phyloP scores from a whole-genome alignment of 1,284 basidiomycete genomes.

The Testicularia cyperi region DNA sequence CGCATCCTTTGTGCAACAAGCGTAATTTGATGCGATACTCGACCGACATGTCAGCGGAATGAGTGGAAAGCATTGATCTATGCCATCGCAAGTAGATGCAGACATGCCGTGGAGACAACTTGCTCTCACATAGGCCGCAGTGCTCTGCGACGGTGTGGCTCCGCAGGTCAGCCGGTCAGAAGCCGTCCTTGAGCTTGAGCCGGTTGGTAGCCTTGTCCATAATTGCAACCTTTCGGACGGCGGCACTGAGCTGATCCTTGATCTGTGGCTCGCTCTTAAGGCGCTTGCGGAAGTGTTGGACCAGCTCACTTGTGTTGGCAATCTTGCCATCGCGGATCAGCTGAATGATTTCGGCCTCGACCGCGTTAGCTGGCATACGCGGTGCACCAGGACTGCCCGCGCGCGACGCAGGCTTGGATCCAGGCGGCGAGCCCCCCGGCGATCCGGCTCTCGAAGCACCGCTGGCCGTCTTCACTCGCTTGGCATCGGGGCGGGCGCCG shows the following conservation, averaged over 20 bases:
- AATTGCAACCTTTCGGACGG: slow-evolving; percentile 46
- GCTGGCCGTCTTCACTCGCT: slow-evolving; percentile 32
- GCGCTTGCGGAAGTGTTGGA: slow-evolving; percentile 50
- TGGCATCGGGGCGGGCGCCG: slow-evolving; percentile 30
- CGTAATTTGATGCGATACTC: too few species aligned
- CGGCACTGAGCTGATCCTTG: slow-evolving; percentile 50
- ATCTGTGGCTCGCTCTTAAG: slow-evolving; percentile 49
- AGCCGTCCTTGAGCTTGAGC: slow-evolving; percentile 48
- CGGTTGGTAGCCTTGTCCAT: slow-evolving; percentile 53
- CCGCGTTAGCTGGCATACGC: slow-evolving; percentile 28
- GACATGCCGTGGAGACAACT: too few species aligned
- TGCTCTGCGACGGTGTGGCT: too few species aligned
- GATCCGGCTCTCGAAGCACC: slow-evolving; percentile 20
- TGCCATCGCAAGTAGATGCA: too few species aligned
- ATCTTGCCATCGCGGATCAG: slow-evolving; percentile 44
- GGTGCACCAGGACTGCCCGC: slow-evolving; percentile 32
- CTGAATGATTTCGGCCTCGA: slow-evolving; percentile 48
- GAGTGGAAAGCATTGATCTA: too few species aligned
- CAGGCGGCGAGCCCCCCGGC: slow-evolving; percentile 11
- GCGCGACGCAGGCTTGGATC: slow-evolving; percentile 26
- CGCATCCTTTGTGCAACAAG: too few species aligned
- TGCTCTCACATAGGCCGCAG: too few species aligned
- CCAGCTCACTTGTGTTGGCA: slow-evolving; percentile 44
- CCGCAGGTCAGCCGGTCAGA: too few species aligned
- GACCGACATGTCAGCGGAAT: too few species aligned